These are phyloP conservation scores for Sechiopsis laciniata DNA, from an alignment of 306 rosid genomes.

Conservation along the genomic window DNA sequence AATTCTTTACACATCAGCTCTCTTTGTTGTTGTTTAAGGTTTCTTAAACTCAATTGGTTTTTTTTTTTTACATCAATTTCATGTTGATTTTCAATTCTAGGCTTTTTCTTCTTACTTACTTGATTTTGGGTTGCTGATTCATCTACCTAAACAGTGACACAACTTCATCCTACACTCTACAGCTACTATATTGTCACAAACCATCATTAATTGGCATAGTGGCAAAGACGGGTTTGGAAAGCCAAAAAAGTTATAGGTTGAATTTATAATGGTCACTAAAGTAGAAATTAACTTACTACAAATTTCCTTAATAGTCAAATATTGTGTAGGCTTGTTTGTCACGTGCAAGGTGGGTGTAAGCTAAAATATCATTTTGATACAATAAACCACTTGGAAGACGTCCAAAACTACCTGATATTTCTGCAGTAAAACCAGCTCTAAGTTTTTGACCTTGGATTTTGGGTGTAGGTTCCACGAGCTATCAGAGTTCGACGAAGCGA, in stretches of 20 bases:
- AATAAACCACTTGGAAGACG: not conserved
- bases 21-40: not conserved
- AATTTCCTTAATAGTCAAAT: too few relatives aligned
- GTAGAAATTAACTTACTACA: too few relatives aligned
- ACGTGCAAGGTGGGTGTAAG: too few relatives aligned
- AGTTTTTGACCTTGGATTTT: not conserved
- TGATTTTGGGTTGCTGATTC: not conserved
- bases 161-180: not conserved
- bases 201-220: too few relatives aligned
- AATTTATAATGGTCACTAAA: too few relatives aligned
- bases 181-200: too few relatives aligned
- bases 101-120: not conserved
- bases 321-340: not conserved
- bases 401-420: not conserved
- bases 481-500: constrained; percentile 54
- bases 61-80: too few relatives aligned
- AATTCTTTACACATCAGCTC: not conserved
- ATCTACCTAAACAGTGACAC: not conserved
- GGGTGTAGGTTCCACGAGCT: constrained; percentile 58
- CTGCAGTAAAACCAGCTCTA: not conserved
- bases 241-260: too few relatives aligned
- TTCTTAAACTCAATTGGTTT: not conserved
- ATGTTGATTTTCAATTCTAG: not conserved
- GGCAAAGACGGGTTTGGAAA: too few relatives aligned
- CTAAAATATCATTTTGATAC: too few relatives aligned